Conservation (phyloP, 768 basidiomycete genomes). For the Kwoniella shandongensis region DNA sequence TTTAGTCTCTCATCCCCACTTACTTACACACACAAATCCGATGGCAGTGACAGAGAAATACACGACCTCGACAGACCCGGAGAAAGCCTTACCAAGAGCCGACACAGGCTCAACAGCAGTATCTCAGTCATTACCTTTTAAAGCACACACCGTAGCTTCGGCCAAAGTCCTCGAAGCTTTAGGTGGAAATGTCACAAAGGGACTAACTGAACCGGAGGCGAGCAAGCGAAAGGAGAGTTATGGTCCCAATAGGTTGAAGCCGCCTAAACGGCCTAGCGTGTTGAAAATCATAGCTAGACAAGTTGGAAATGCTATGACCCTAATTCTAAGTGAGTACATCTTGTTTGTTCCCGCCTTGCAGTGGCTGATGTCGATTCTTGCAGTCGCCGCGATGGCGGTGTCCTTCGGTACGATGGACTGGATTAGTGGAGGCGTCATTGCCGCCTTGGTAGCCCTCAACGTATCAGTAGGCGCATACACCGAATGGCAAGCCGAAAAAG, state of each 20-base stretch:
- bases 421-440: constrained; percentile 59
- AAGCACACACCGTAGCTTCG: constrained; percentile 43
- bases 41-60: constrained; percentile 19
- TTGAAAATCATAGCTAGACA: constrained; percentile 48
- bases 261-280: constrained; percentile 41
- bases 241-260: constrained; percentile 53
- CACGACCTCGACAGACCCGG: constrained; percentile 2
- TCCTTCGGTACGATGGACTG: constrained; percentile 63
- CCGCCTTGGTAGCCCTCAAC: constrained; percentile 52
- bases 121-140: constrained; percentile 36
- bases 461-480: constrained; percentile 51
- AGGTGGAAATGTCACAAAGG: constrained; percentile 34
- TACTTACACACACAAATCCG: too few species aligned
- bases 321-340: constrained; percentile 34
- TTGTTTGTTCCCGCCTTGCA: not conserved
- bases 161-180: constrained; percentile 47
- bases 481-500: constrained; percentile 55
- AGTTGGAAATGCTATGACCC: constrained; percentile 50
- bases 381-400: constrained; percentile 57
- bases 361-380: not conserved
- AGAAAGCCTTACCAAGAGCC: constrained; percentile 21
- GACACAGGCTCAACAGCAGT: constrained; percentile 26
- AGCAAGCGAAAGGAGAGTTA: constrained; percentile 34
- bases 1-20: not conserved
- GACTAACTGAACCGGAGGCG: constrained; percentile 45